Conservation (phyloP, 495 filamentous ascomycete species). For the Copromyces sp. region DNA sequence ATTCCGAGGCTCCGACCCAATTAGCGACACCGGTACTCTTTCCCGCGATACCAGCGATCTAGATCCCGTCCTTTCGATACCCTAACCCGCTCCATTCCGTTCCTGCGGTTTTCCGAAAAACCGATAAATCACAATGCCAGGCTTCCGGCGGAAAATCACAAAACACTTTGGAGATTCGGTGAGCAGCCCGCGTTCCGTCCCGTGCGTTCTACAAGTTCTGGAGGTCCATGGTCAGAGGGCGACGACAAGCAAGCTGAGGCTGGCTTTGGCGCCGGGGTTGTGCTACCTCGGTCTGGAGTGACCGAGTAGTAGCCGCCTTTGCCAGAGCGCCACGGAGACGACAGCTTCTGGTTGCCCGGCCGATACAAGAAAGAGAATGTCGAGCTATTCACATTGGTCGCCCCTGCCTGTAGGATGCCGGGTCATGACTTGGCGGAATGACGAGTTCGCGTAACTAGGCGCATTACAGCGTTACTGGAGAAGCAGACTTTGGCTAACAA, state of each 20-base stretch:
- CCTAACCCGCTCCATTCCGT: background rate
- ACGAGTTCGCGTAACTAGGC: background rate
- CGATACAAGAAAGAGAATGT: background rate
- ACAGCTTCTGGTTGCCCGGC: background rate
- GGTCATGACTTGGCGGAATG: background rate
- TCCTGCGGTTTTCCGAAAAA: background rate
- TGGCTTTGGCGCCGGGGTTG: background rate
- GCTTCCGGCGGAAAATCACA: slow-evolving; percentile 24
- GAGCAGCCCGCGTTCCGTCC: slow-evolving; percentile 7
- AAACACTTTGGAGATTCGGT: slow-evolving; percentile 27
- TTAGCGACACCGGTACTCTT: background rate
- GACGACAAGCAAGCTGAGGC: background rate
- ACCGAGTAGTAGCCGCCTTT: background rate
- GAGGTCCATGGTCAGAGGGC: background rate
- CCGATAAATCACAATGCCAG: slow-evolving; percentile 13
- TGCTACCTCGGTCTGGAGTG: background rate
- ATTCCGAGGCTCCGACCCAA: background rate
- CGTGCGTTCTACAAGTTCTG: background rate
- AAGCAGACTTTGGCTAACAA: background rate
- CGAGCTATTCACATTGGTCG: background rate
- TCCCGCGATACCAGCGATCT: background rate
- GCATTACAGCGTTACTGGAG: background rate
- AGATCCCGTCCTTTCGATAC: background rate
- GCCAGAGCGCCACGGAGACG: background rate
- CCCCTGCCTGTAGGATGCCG: background rate